Evolutionary conservation across 83 land plant species (phyloP).

Genomic region (Picea abies): DNA sequence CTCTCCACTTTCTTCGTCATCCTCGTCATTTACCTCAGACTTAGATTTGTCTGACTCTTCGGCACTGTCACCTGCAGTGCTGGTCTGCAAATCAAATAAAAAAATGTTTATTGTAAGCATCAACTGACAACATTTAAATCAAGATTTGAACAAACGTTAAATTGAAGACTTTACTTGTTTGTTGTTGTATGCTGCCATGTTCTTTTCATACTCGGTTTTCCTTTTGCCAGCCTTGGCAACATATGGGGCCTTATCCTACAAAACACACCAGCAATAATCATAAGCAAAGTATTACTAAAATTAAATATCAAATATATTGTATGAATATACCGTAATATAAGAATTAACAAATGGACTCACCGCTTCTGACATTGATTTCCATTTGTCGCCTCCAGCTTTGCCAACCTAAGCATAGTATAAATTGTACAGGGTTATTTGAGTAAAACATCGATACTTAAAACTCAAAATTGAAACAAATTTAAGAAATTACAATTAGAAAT

Average conservation of each 20-base stretch:
- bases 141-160: neutral
- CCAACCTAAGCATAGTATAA: neutral
- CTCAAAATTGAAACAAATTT: neutral
- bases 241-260: constrained; percentile 37
- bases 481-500: neutral
- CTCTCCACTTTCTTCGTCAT: constrained; percentile 22
- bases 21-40: constrained; percentile 35
- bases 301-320: no score
- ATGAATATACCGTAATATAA: no score
- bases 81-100: neutral
- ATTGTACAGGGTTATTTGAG: neutral
- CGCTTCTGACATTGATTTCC: constrained; percentile 26
- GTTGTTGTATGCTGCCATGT: constrained; percentile 27
- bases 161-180: constrained; percentile 17
- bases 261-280: neutral
- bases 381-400: constrained; percentile 25
- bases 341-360: neutral
- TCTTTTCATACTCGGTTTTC: constrained; percentile 30
- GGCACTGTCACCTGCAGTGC: constrained; percentile 14
- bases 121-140: neutral
- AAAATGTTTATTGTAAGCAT: neutral
- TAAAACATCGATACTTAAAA: no score
- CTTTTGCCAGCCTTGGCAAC: constrained; percentile 32
- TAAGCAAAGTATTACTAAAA: no score
- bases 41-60: constrained; percentile 36